These are phyloP conservation scores for Clavulina sp. DNA, from an alignment of 768 basidiomycete species.

Conservation along the genomic window DNA sequence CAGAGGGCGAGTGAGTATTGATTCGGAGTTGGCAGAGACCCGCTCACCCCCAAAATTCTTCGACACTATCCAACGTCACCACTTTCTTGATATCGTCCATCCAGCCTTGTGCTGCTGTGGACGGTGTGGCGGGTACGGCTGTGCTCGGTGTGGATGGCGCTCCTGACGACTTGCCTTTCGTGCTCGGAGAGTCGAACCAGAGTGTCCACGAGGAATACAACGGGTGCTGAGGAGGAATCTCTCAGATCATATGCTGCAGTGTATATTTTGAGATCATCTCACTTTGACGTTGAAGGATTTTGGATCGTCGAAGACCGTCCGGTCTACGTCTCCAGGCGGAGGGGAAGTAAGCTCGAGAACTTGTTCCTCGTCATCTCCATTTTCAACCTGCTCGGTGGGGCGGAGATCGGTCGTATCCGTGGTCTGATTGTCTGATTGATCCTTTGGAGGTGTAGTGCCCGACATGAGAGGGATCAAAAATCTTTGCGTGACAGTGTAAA, in stretches of 20 bases:
- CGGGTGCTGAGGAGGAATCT: conserved; percentile 45
- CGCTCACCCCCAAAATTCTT: conserved; percentile 96
- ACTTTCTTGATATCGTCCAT: conserved; percentile 98
- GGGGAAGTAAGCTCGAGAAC: conserved; percentile 12
- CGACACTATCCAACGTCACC: conserved; percentile 88
- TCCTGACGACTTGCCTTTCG: conserved; percentile 66
- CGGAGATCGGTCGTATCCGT: no score
- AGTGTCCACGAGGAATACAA: conserved; percentile 91
- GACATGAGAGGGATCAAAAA: no score
- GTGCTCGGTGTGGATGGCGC: conserved; percentile 35
- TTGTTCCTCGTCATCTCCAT: conserved; percentile 51
- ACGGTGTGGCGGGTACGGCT: conserved; percentile 28
- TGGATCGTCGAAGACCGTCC: conserved; percentile 87
- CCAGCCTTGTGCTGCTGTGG: conserved; percentile 55
- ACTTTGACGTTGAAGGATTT: conserved; percentile 96
- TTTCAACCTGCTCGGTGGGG: no score
- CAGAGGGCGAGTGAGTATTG: conserved; percentile 7
- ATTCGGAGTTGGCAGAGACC: not conserved
- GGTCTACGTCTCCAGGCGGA: conserved; percentile 38
- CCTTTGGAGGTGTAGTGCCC: no score
- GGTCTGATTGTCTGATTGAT: no score
- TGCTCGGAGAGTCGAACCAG: conserved; percentile 92
- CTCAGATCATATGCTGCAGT: not conserved
- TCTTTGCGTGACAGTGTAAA: no score
- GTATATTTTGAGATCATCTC: conserved; percentile 12